phyloP scores from a whole-genome alignment of 768 basidiomycete genomes.

The Lactifluus rugatus region DNA sequence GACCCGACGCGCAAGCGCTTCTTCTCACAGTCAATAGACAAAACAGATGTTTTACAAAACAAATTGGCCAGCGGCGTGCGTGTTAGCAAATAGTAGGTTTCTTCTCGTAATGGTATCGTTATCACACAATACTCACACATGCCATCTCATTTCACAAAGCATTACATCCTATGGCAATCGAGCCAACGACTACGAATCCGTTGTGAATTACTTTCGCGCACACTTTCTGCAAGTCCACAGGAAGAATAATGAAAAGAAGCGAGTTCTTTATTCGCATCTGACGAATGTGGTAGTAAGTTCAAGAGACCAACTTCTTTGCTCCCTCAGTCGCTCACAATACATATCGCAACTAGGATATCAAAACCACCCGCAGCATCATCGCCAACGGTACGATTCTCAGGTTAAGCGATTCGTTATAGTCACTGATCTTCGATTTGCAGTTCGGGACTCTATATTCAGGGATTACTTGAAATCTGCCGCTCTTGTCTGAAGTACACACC shows the following conservation, averaged over 20 bases:
- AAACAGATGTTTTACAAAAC: conserved; percentile 65
- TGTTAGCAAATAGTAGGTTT: conserved; percentile 67
- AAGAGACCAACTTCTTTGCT: background rate
- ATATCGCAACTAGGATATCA: conserved; percentile 49
- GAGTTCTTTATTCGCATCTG: conserved; percentile 74
- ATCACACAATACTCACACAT: conserved; percentile 5
- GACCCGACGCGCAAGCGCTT: background rate
- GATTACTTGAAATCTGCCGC: conserved; percentile 30
- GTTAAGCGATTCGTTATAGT: background rate
- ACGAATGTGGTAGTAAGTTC: conserved; percentile 62
- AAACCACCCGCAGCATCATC: conserved; percentile 75
- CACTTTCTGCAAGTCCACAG: conserved; percentile 79
- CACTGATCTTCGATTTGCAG: conserved; percentile 1
- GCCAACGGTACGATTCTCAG: conserved; percentile 47
- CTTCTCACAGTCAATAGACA: conserved; percentile 17
- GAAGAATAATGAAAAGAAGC: conserved; percentile 67
- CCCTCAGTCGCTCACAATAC: background rate
- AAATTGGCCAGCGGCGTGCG: conserved; percentile 60
- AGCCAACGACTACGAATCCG: conserved; percentile 71
- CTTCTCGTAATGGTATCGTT: background rate
- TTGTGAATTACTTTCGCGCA: conserved; percentile 78
- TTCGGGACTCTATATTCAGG: conserved; percentile 32
- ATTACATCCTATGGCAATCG: conserved; percentile 77
- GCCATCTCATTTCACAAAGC: conserved; percentile 28
- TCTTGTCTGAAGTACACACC: conserved; percentile 23